These are phyloP conservation scores for Glycyrrhiza uralensis DNA, from an alignment of 306 rosid species.

Conservation along the genomic window DNA sequence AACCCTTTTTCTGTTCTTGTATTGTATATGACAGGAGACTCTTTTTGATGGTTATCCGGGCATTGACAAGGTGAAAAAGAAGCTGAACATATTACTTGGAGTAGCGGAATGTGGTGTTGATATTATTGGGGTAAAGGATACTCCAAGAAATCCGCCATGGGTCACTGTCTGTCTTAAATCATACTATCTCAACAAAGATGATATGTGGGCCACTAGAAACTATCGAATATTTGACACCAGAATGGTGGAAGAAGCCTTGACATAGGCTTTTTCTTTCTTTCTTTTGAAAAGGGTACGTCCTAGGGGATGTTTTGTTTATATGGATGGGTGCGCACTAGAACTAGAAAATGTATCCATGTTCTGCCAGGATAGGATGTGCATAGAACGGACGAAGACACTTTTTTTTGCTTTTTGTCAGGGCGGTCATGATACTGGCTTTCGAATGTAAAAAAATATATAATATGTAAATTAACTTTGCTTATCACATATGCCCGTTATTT, in stretches of 20 bases:
- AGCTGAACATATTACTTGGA: slow-evolving; percentile 54
- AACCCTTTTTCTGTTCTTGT: neutral
- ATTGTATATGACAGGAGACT: slow-evolving; percentile 37
- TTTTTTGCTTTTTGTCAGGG: neutral
- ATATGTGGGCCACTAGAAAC: slow-evolving; percentile 31
- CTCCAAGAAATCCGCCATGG: slow-evolving; percentile 77
- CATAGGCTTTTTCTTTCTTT: neutral
- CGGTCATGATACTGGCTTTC: neutral
- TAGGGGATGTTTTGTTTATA: neutral
- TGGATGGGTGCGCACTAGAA: neutral
- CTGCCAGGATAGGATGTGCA: neutral
- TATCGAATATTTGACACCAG: slow-evolving; percentile 50
- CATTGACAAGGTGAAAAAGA: slow-evolving; percentile 23
- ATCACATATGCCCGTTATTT: no score
- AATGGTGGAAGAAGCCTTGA: slow-evolving; percentile 18
- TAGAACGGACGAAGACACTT: neutral
- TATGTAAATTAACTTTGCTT: no score
- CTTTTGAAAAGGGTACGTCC: neutral
- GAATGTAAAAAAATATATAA: no score
- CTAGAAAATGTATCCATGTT: neutral
- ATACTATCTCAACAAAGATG: slow-evolving; percentile 26
- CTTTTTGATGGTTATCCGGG: slow-evolving; percentile 51
- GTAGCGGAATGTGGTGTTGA: slow-evolving; percentile 1
- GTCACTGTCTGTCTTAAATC: slow-evolving; percentile 50
- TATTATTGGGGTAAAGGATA: neutral